phyloP scores from a whole-genome alignment of 495 filamentous ascomycete genomes.

The Neurospora sp. region DNA sequence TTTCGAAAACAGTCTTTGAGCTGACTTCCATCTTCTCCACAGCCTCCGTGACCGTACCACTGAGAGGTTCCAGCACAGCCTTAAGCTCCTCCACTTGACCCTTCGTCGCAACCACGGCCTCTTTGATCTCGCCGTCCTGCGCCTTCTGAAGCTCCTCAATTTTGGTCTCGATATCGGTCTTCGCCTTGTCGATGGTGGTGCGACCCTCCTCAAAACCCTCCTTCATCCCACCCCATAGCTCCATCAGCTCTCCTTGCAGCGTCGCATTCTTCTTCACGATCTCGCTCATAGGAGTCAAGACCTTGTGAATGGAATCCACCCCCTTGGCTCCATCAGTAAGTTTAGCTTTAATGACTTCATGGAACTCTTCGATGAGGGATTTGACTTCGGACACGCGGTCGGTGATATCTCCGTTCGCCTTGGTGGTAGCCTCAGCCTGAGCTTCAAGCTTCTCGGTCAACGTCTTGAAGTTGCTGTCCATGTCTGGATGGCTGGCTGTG shows the following conservation, averaged over 20 bases:
- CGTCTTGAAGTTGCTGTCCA: conserved; percentile 63
- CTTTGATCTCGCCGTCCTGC: conserved; percentile 57
- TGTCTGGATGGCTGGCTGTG: conserved; percentile 31
- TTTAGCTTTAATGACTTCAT: conserved; percentile 34
- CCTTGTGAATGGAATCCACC: conserved; percentile 41
- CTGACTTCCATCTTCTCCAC: conserved; percentile 76
- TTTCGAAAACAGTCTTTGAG: conserved; percentile 61
- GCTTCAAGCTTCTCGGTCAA: conserved; percentile 54
- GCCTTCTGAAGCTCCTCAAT: conserved; percentile 65
- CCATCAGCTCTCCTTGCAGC: conserved; percentile 56
- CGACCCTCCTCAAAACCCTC: conserved; percentile 72
- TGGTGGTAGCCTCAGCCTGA: conserved; percentile 56
- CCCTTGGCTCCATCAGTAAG: conserved; percentile 41
- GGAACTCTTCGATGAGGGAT: conserved; percentile 40
- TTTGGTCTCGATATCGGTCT: conserved; percentile 58
- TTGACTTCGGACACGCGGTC: conserved; percentile 44
- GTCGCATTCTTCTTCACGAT: conserved; percentile 47
- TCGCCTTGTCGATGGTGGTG: conserved; percentile 55
- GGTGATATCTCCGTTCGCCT: conserved; percentile 36
- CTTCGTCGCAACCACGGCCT: conserved; percentile 55
- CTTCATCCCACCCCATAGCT: conserved; percentile 69
- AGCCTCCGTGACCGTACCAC: conserved; percentile 68
- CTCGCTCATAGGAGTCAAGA: conserved; percentile 52
- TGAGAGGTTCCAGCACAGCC: conserved; percentile 72
- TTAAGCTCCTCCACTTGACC: conserved; percentile 76